phyloP scores from a whole-genome alignment of 2,329 filamentous ascomycete species.

The Hysterium pulicare region DNA sequence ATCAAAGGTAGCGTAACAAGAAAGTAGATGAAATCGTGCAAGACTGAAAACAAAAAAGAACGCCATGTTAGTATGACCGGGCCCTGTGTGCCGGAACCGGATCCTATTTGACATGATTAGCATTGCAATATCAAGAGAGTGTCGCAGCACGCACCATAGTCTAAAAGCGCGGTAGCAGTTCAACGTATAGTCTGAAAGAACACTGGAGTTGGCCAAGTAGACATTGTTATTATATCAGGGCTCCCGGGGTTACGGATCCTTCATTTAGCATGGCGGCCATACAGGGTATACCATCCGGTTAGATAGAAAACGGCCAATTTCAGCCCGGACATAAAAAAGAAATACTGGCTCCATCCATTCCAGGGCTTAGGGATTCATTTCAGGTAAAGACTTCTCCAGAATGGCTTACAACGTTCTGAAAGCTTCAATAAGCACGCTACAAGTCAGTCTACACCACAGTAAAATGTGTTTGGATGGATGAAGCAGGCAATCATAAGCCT shows the following conservation, averaged over 20 bases:
- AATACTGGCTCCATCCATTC: slow-evolving; percentile 4
- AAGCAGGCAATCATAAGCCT: slow-evolving; percentile 25
- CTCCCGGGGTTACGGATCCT: background rate
- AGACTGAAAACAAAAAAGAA: slow-evolving; percentile 26
- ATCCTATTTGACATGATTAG: slow-evolving; percentile 16
- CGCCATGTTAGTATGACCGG: slow-evolving; percentile 35
- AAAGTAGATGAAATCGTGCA: slow-evolving; percentile 9
- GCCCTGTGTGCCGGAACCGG: slow-evolving; percentile 5
- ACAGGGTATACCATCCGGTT: slow-evolving; percentile 5
- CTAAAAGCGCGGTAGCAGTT: no score
- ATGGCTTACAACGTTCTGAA: slow-evolving; percentile 7
- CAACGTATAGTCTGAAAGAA: no score
- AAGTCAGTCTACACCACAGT: slow-evolving; percentile 31
- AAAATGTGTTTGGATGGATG: slow-evolving; percentile 18
- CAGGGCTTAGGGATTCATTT: slow-evolving; percentile 1
- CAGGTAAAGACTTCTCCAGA: background rate
- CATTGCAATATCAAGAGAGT: slow-evolving; percentile 1
- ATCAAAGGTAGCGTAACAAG: slow-evolving; percentile 13
- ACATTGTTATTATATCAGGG: no score
- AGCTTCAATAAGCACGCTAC: slow-evolving; percentile 22
- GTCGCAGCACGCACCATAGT: slow-evolving; percentile 15
- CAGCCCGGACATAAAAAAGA: slow-evolving; percentile 5
- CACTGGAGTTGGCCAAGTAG: no score
- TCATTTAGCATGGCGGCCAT: slow-evolving; percentile 1
- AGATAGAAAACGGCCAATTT: background rate